Evolutionary conservation across 352 stramenopile genomes (phyloP).

Genomic region (Globisporangium alternatum): DNA sequence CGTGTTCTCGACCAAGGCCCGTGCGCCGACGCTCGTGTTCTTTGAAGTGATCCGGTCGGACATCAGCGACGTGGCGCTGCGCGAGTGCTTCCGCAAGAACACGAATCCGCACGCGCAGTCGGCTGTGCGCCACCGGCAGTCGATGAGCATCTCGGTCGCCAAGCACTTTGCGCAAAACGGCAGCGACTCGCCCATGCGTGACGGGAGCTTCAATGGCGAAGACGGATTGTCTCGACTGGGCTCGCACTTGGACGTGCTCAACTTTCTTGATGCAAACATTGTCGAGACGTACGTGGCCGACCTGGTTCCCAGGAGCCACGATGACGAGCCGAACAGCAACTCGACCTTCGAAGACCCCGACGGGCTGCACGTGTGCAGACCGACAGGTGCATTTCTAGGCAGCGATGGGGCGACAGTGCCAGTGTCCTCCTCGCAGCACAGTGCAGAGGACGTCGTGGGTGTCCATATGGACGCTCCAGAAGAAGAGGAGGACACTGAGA

Average conservation of each 20-base stretch:
- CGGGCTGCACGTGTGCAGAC: slow-evolving; percentile 22
- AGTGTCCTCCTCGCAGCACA: slow-evolving; percentile 24
- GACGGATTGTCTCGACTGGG: slow-evolving; percentile 10
- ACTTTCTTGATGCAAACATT: slow-evolving; percentile 52
- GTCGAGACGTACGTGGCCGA: slow-evolving; percentile 46
- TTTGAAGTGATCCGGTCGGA: slow-evolving; percentile 53
- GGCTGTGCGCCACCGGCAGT: not conserved
- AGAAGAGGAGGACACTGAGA: not conserved
- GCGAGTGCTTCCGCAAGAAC: slow-evolving; percentile 20
- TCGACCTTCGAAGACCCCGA: slow-evolving; percentile 34
- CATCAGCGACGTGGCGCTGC: slow-evolving; percentile 22
- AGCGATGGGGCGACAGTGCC: slow-evolving; percentile 14
- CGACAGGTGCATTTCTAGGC: not conserved
- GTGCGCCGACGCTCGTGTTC: slow-evolving; percentile 60
- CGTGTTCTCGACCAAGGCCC: slow-evolving; percentile 69
- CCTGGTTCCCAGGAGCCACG: slow-evolving; percentile 13
- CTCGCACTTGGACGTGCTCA: slow-evolving; percentile 40
- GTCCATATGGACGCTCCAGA: not conserved
- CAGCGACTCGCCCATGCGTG: not conserved
- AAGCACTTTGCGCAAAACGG: not conserved
- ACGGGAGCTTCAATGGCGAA: not conserved
- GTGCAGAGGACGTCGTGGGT: slow-evolving; percentile 27
- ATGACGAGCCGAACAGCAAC: slow-evolving; percentile 21
- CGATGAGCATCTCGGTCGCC: not conserved
- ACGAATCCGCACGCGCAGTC: slow-evolving; percentile 14